A percentile compares a stretch with the other conserved stretches of the same genome.
phyloP scores from a whole-genome alignment of 441 rosid species.

The Erodium trifolium region DNA sequence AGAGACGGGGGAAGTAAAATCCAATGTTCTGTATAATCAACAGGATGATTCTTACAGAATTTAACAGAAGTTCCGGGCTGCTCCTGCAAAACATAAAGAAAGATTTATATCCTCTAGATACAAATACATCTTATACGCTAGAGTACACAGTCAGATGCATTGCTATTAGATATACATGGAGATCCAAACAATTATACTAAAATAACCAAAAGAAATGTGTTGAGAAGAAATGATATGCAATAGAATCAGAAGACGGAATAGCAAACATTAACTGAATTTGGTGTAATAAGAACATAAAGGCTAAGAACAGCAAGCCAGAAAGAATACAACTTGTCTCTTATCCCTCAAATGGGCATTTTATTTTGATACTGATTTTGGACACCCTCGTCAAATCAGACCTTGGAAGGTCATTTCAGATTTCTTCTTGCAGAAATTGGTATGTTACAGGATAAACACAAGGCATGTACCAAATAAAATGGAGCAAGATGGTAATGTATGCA shows the following conservation, averaged over 20 bases:
- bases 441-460: neutral
- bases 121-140: neutral
- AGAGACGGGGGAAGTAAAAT: neutral
- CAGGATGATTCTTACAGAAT: conserved; percentile 58
- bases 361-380: neutral
- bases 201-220: neutral
- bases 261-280: neutral
- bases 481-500: neutral
- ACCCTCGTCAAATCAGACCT: too few species aligned
- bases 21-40: conserved; percentile 3
- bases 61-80: conserved; percentile 79
- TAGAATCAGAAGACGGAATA: neutral
- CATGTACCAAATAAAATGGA: neutral
- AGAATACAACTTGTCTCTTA: neutral
- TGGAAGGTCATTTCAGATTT: neutral
- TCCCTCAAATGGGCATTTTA: neutral
- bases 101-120: conserved; percentile 5
- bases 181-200: neutral
- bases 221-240: neutral
- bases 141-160: neutral
- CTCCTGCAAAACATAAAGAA: conserved; percentile 54
- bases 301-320: conserved; percentile 2
- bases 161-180: neutral
- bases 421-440: neutral
- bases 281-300: neutral